A percentile compares a stretch with the other conserved stretches of the same genome.
Conservation (phyloP, 1,284 basidiomycete species). For the Gomphus bonarii region DNA sequence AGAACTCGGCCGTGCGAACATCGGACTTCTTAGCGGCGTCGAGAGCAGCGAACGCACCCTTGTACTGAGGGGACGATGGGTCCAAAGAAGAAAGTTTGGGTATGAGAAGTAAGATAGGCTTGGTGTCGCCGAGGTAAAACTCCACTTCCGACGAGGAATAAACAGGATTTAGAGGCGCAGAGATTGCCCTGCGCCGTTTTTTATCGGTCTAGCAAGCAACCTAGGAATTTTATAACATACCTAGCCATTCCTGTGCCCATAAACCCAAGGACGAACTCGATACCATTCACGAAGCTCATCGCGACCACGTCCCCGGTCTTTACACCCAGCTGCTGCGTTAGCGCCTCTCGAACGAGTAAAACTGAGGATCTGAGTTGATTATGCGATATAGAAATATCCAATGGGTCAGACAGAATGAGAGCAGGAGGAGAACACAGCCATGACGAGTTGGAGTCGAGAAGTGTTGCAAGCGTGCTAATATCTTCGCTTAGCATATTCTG, state of each 20-base stretch:
- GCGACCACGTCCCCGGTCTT: conserved; percentile 18
- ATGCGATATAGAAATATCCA: conserved; percentile 11
- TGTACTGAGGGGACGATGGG: conserved; percentile 4
- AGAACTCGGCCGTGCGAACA: conserved; percentile 14
- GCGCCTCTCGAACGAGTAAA: conserved; percentile 13
- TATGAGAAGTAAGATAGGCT: conserved; percentile 17
- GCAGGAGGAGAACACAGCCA: conserved; percentile 10
- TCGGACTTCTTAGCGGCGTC: conserved; percentile 15
- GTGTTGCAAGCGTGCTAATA: neutral
- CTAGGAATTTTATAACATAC: conserved; percentile 7
- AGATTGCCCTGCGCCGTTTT: conserved; percentile 15
- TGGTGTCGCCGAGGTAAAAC: conserved; percentile 19
- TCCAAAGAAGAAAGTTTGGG: conserved; percentile 11
- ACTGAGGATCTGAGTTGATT: conserved; percentile 13
- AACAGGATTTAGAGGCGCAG: conserved; percentile 18
- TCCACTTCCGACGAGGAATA: conserved; percentile 17
- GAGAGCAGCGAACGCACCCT: conserved; percentile 13
- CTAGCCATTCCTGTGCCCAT: conserved; percentile 17
- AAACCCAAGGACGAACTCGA: conserved; percentile 19
- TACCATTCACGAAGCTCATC: conserved; percentile 16
- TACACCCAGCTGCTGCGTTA: conserved; percentile 15
- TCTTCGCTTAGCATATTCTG: neutral
- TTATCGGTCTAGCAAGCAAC: neutral
- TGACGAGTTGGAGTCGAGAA: conserved; percentile 3
- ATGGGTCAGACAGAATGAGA: conserved; percentile 13